Conservation (phyloP, 192 early-diverging fungal species). For the Mortierella hygrophila region DNA sequence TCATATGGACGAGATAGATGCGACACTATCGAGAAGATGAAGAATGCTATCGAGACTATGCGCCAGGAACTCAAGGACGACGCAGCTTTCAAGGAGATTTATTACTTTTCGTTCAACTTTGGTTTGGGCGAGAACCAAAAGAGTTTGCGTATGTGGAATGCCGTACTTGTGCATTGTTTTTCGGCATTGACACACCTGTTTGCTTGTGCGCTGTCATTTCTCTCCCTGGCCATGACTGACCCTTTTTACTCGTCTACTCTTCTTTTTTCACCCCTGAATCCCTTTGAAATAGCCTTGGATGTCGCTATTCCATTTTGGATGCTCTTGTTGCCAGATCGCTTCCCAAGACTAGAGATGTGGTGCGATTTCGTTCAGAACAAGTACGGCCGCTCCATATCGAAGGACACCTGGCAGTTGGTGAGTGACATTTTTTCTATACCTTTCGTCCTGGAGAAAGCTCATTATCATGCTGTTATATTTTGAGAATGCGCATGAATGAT, state of each 20-base stretch:
- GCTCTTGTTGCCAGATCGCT: slow-evolving; percentile 72
- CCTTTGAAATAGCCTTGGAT: slow-evolving; percentile 69
- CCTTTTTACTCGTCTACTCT: background rate
- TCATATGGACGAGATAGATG: slow-evolving; percentile 46
- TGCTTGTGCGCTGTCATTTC: background rate
- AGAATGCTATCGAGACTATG: slow-evolving; percentile 62
- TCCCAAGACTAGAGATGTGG: slow-evolving; percentile 76
- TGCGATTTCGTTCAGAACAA: slow-evolving; percentile 80
- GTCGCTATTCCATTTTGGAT: slow-evolving; percentile 83
- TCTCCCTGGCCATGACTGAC: background rate
- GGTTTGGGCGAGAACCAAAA: slow-evolving; percentile 78
- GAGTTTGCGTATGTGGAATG: slow-evolving; percentile 69
- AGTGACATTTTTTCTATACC: background rate
- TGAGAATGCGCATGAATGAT: background rate
- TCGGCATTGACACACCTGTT: background rate
- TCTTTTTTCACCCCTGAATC: background rate
- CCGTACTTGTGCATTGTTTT: background rate
- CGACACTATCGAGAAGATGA: slow-evolving; percentile 78
- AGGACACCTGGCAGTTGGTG: slow-evolving; percentile 89
- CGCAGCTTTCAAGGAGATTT: slow-evolving; percentile 74
- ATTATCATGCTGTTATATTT: background rate
- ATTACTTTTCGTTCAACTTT: slow-evolving; percentile 84
- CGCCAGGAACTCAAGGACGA: slow-evolving; percentile 68
- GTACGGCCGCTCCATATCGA: slow-evolving; percentile 82
- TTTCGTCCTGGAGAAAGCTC: background rate